Conservation (phyloP, 805 yeast genomes). For the Spathaspora gorwiae region DNA sequence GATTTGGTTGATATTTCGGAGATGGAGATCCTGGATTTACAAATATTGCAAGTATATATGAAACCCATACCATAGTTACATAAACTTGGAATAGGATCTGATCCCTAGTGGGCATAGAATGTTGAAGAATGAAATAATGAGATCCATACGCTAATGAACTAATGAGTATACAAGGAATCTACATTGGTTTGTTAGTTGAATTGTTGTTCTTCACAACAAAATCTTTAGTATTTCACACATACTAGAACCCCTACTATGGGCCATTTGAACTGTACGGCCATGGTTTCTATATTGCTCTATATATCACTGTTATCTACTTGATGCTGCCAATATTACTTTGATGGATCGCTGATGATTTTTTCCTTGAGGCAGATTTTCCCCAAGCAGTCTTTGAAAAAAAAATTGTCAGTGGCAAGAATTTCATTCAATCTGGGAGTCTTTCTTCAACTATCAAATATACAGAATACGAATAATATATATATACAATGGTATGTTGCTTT, state of each 20-base stretch:
- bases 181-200: background rate
- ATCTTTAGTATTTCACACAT: slow-evolving; percentile 9
- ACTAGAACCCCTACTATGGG: slow-evolving; percentile 47
- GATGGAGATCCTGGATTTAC: slow-evolving; percentile 70
- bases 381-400: background rate
- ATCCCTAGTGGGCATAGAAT: slow-evolving; percentile 31
- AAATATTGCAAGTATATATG: slow-evolving; percentile 66
- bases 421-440: background rate
- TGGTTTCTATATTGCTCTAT: slow-evolving; percentile 4
- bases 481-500: slow-evolving; percentile 4
- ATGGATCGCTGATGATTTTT: no score
- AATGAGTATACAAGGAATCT: slow-evolving; percentile 66
- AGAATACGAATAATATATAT: no score
- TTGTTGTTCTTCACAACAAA: no score
- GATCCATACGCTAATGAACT: slow-evolving; percentile 57
- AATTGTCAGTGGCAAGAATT: background rate
- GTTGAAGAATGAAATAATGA: slow-evolving; percentile 50
- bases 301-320: no score
- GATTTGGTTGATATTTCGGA: slow-evolving; percentile 34
- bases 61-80: slow-evolving; percentile 62
- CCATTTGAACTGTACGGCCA: slow-evolving; percentile 40
- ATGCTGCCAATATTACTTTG: no score
- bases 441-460: background rate
- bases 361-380: no score
- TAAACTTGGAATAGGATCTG: slow-evolving; percentile 47